Evolutionary conservation across 2,329 filamentous ascomycete species (phyloP).

Genomic region (Hypoxylon sp.): DNA sequence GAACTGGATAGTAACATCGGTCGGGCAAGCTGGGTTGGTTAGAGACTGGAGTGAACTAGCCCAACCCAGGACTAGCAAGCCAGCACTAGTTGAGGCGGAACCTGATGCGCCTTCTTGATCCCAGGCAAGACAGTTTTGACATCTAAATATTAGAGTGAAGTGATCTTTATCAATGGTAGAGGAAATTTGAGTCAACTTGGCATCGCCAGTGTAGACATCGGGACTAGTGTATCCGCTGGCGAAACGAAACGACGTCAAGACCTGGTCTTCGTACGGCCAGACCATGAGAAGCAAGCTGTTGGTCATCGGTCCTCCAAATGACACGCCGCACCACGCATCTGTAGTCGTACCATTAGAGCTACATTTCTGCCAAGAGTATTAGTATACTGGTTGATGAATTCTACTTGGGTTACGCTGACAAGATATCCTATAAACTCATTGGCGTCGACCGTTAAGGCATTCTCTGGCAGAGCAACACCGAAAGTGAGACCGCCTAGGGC

Average conservation of each 20-base stretch:
- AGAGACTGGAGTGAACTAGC: conserved; percentile 65
- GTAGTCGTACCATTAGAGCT: conserved; percentile 60
- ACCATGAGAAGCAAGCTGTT: conserved; percentile 71
- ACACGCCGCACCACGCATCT: conserved; percentile 72
- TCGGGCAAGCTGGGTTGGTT: conserved; percentile 59
- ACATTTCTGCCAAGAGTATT: conserved; percentile 58
- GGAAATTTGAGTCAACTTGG: conserved; percentile 73
- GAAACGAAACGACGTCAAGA: conserved; percentile 72
- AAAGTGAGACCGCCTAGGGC: conserved; percentile 65
- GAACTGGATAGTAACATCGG: conserved; percentile 64
- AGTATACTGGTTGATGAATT: background rate
- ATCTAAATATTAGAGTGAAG: conserved; percentile 76
- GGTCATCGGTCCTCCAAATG: conserved; percentile 71
- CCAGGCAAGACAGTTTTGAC: conserved; percentile 70
- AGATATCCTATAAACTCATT: conserved; percentile 73
- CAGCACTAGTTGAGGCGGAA: conserved; percentile 61
- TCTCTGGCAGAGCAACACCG: conserved; percentile 68
- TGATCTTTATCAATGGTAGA: conserved; percentile 70
- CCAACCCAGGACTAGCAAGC: conserved; percentile 68
- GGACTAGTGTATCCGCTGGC: conserved; percentile 72
- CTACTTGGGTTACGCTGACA: conserved; percentile 55
- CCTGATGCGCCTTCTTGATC: conserved; percentile 63
- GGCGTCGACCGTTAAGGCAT: conserved; percentile 63
- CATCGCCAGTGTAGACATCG: conserved; percentile 71
- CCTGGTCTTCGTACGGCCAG: conserved; percentile 67